Percentiles rank a stretch among this genome's conserved stretches.
phyloP scores from a whole-genome alignment of 305 asterid genomes.

The Plantago coronopus region DNA sequence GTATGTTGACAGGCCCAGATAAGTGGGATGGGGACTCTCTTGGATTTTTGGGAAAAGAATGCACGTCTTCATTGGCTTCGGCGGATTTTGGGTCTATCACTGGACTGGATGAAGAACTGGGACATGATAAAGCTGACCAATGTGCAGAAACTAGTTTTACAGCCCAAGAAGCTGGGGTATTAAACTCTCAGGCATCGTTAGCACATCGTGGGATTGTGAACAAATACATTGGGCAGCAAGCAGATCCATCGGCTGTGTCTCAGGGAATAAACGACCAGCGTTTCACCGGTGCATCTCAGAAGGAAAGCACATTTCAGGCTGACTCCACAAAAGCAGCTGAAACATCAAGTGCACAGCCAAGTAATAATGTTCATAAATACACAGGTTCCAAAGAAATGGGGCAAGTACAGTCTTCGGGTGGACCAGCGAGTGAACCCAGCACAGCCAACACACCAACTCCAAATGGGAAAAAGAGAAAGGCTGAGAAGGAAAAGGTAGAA shows the following conservation, averaged over 20 bases:
- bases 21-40: constrained; percentile 36
- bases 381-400: constrained; percentile 33
- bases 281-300: constrained; percentile 30
- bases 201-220: constrained; percentile 22
- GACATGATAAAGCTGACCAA: constrained; percentile 28
- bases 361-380: constrained; percentile 34
- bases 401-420: constrained; percentile 27
- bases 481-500: constrained; percentile 38
- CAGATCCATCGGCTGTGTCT: constrained; percentile 23
- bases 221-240: constrained; percentile 23
- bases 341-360: constrained; percentile 34
- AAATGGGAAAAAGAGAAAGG: constrained; percentile 35
- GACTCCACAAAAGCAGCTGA: constrained; percentile 38
- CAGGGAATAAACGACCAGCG: constrained; percentile 30
- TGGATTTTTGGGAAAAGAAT: constrained; percentile 34
- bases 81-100: constrained; percentile 29
- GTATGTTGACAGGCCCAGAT: constrained; percentile 38
- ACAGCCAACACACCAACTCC: constrained; percentile 12
- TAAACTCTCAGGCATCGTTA: constrained; percentile 31
- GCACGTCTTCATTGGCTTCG: constrained; percentile 41
- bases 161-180: constrained; percentile 29
- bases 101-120: constrained; percentile 24
- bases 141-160: constrained; percentile 31
- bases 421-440: constrained; percentile 22
- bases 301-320: constrained; percentile 24